Evolutionary conservation across 371 early-diverging fungal genomes (phyloP), one percentile per base, ranked within the genome.

Genomic region (Mortierella sp.): DNA sequence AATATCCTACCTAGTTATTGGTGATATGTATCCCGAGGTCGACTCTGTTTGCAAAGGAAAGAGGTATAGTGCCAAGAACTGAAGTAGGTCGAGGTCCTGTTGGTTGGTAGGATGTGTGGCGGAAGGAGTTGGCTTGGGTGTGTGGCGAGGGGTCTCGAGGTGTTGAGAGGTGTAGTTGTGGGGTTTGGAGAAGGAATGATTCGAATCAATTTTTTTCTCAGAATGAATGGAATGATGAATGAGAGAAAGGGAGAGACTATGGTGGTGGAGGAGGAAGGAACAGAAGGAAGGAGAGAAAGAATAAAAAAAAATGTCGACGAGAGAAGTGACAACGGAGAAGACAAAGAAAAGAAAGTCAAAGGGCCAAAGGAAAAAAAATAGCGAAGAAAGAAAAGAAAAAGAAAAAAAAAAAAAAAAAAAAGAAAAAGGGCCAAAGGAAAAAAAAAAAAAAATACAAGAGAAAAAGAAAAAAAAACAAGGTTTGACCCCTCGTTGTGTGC

Each of bases 401-500:
- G 11, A 27, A 1, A 8, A 18, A 29, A 18, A 60, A 63, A 65
- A 65, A 8, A 2, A 60, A 60, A 27, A 58, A 32, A 58, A 63
- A 74, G 41, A 11, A 6, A 32, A 60, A n/a, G 24, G 46, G 12
- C 3, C 2, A 38, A 32, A 27, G n/a, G 43, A 10, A 21, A 12
- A 24, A 55, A 27, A 24, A 73, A 29, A 72, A n/a, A 3, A n/a
- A 7, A 44, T n/a, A n/a, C n/a, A n/a, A n/a, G 11, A 44, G 18
- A 55, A 55, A 58, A 58, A 58, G 29, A 14, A 58, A 58, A 60
- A 32, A 29, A 60, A 60, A 60, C 29, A 76, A 44, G 35, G 76
- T 75, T 70, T 58, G 70, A 51, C 21, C 21, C 21, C 51, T 51
- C 7, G 51, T 51, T 51, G 21, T 6, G 32, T 51, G 51, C 51